Base-by-base conservation (phyloP, 202 grass and related monocot genomes). In the Schoenoplectus triqueter region DNA sequence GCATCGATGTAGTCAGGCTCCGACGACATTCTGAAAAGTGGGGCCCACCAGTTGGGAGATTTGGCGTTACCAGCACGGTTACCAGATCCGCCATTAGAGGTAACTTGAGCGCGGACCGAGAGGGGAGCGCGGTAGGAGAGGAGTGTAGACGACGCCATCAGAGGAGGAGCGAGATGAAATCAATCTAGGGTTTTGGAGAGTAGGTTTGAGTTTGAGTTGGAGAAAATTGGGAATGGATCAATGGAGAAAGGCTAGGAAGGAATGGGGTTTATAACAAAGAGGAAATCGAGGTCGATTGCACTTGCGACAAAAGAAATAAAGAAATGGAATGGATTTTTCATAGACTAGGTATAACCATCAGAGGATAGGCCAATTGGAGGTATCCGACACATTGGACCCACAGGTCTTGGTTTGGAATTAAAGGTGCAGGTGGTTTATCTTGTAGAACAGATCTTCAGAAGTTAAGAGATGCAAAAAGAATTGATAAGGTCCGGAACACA, bases 1-100 rank as follows among this genome's bases (percentile, higher is more conserved):
- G 83, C 73, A 17, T 95, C 88, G 86, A 98, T 92, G 89, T 97
- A 97, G 88, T 97, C 90, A 3, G 94, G 86, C 76, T 92, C 84
- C 3, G 86, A 54, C 19, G 94, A 90, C 94, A 92, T 94, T 41
- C 92, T 92, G 44, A 97, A 86, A 50, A 97, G 82, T 84, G 92
- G 92, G 49, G 89, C 82, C 92, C 92, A 98, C 91, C 95, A 95
- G 80, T 88, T 97, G 6, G 86, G 84, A 71, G 88, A 85, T 74
- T 74, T 61, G 47, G 41, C 48, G 0, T 21, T 56, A 18, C 42
- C 10, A n/a, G 31, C 60, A 1, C 21, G 73, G 52, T 44, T 14
- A 1, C 66, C 79, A 40, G 80, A 20, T 76, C 85, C 85, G 64
- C 52, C 80, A 65, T 40, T 69, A 15, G 75, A 56, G 48, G 66